A percentile compares a stretch with the other conserved stretches of the same genome.
phyloP scores from a whole-genome alignment of 164 flowering plant species.

The Berberis thunbergii region DNA sequence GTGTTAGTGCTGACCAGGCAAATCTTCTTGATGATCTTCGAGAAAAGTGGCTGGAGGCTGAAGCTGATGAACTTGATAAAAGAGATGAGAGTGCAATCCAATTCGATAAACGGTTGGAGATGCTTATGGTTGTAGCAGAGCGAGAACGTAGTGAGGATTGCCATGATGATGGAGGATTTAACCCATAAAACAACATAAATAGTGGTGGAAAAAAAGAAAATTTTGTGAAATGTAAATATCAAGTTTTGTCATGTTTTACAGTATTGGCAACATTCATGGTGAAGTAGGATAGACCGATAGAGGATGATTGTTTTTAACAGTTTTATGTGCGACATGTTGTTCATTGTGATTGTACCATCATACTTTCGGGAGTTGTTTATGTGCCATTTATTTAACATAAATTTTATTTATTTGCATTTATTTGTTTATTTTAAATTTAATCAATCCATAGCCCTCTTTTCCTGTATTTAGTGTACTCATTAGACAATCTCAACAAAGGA shows the following conservation, averaged over 20 bases:
- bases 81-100: constrained; percentile 94
- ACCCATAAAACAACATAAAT: neutral
- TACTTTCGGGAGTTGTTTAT: no score
- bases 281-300: no score
- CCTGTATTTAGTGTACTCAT: no score
- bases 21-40: constrained; percentile 92
- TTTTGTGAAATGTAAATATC: neutral
- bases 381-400: no score
- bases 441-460: no score
- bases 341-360: no score
- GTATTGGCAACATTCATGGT: no score
- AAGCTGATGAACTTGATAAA: constrained; percentile 93
- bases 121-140: constrained; percentile 76
- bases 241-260: neutral
- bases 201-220: neutral
- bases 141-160: constrained; percentile 30
- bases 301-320: no score
- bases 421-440: no score
- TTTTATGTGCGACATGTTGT: no score
- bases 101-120: constrained; percentile 87
- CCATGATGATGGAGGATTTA: constrained; percentile 7
- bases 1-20: constrained; percentile 41
- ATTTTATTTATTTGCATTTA: no score
- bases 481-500: no score
- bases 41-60: constrained; percentile 98